Percentiles rank a stretch among this genome's conserved stretches.
Conservation (phyloP, 306 rosid species). For the Cucumis hystrix region DNA sequence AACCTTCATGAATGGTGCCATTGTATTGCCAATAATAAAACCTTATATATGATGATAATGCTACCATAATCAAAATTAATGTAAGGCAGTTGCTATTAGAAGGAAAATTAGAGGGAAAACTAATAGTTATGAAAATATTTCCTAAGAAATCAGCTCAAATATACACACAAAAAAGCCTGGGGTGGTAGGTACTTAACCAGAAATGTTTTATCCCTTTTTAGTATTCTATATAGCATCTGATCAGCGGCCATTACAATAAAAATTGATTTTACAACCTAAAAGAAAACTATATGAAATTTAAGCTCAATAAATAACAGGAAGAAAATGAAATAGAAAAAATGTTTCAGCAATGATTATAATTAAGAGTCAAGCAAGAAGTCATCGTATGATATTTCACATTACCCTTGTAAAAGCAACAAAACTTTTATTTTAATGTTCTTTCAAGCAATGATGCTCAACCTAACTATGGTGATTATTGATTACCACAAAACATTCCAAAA, state of each 20-base stretch:
- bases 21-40: too few relatives aligned
- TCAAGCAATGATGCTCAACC: neutral
- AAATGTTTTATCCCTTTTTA: neutral
- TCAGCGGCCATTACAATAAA: neutral
- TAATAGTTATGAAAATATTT: too few relatives aligned
- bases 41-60: too few relatives aligned
- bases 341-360: neutral
- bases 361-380: neutral
- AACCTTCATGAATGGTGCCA: too few relatives aligned
- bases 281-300: neutral
- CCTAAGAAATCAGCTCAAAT: too few relatives aligned
- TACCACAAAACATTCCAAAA: neutral
- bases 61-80: too few relatives aligned
- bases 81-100: too few relatives aligned
- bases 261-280: neutral
- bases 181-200: too few relatives aligned
- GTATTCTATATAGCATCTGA: neutral
- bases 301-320: neutral
- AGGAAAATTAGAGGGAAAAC: too few relatives aligned
- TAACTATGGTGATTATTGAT: neutral
- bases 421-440: neutral
- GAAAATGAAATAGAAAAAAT: neutral
- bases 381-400: neutral
- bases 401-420: neutral
- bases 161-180: too few relatives aligned